Percentiles rank a stretch among this genome's conserved stretches.
These are phyloP conservation scores for Paramecium pentaurelia DNA, from an alignment of 73 alveolate species.

Conservation along the genomic window DNA sequence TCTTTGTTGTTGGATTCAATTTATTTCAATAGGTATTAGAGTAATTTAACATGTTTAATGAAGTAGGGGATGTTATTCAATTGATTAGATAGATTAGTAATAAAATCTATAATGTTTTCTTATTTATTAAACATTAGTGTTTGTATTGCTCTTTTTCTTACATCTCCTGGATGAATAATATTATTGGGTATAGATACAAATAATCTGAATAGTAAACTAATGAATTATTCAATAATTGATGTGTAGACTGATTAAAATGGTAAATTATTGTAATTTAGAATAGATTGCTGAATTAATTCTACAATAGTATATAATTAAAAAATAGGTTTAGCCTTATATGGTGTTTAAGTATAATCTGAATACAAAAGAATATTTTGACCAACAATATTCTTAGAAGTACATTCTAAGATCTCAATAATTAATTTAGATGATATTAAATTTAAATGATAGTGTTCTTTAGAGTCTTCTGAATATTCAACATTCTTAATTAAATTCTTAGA, in stretches of 20 bases:
- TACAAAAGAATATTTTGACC: slow-evolving; percentile 7
- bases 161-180: slow-evolving; percentile 28
- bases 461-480: not conserved
- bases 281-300: not conserved
- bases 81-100: not conserved
- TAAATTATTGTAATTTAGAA: not conserved
- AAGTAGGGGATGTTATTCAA: not conserved
- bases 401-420: not conserved
- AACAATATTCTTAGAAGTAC: not conserved
- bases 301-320: not conserved
- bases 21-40: not conserved
- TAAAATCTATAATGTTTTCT: not conserved
- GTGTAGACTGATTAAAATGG: not conserved
- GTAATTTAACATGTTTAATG: not conserved
- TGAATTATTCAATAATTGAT: not conserved
- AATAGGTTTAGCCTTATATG: slow-evolving; percentile 30
- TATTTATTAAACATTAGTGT: not conserved
- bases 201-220: not conserved
- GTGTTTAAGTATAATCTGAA: not conserved
- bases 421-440: not conserved
- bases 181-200: not conserved
- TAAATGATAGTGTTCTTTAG: not conserved
- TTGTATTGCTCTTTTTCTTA: slow-evolving; percentile 21
- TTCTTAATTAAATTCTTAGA: not conserved
- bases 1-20: not conserved